Evolutionary conservation across 1,284 basidiomycete species (phyloP).

Genomic region (Cutaneotrichosporon sp.): DNA sequence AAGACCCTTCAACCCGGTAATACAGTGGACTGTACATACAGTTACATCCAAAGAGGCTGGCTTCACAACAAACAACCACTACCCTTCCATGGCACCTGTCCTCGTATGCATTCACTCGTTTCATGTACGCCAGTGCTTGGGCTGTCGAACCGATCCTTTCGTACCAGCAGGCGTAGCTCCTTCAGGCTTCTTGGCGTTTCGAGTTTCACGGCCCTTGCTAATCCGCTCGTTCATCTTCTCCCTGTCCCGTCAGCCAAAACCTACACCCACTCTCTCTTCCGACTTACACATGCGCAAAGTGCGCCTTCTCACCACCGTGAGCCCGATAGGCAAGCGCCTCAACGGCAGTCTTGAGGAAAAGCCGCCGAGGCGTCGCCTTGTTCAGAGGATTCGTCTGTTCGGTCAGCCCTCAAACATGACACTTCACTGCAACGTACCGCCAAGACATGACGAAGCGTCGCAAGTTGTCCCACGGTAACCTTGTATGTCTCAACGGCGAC

Average conservation of each 20-base stretch:
- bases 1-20: too few relatives aligned
- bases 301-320: slow-evolving; percentile 23
- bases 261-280: too few relatives aligned
- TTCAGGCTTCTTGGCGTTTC: slow-evolving; percentile 5
- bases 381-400: slow-evolving; percentile 20
- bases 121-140: neutral
- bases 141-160: neutral
- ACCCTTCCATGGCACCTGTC: too few relatives aligned
- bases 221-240: slow-evolving; percentile 1
- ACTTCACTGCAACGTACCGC: neutral
- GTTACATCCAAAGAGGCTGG: too few relatives aligned
- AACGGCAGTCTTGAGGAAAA: slow-evolving; percentile 17
- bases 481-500: slow-evolving; percentile 22
- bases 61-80: too few relatives aligned
- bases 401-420: neutral
- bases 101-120: too few relatives aligned
- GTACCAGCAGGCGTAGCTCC: too few relatives aligned
- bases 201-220: slow-evolving; percentile 3
- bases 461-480: slow-evolving; percentile 24
- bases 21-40: too few relatives aligned
- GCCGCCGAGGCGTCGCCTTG: slow-evolving; percentile 7
- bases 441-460: slow-evolving; percentile 23
- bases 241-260: neutral
- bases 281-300: slow-evolving; percentile 20
- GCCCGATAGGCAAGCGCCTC: slow-evolving; percentile 24